phyloP scores from a whole-genome alignment of 1,284 basidiomycete species.

The Moesziomyces sp. region DNA sequence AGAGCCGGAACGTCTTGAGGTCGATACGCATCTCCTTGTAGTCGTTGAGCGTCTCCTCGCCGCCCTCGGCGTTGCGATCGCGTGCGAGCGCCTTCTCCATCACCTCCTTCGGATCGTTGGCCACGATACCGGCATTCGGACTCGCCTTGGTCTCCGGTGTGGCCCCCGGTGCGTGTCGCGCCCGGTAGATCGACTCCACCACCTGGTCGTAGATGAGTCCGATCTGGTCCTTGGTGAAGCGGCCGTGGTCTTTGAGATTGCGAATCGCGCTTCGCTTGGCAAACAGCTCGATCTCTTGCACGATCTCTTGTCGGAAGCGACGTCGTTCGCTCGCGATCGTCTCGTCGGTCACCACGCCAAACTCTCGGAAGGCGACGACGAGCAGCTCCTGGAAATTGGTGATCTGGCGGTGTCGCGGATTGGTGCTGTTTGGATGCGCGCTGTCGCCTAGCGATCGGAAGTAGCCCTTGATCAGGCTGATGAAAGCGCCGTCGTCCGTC shows the following conservation, averaged over 20 bases:
- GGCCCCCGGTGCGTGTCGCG: slow-evolving; percentile 58
- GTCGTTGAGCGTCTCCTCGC: slow-evolving; percentile 55
- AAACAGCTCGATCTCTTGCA: slow-evolving; percentile 93
- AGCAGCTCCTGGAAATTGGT: slow-evolving; percentile 95
- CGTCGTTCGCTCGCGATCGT: slow-evolving; percentile 88
- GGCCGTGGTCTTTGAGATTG: slow-evolving; percentile 83
- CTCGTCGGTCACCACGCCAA: slow-evolving; percentile 94
- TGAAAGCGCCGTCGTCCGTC: slow-evolving; percentile 96
- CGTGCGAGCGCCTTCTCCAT: slow-evolving; percentile 46
- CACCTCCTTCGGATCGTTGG: slow-evolving; percentile 46
- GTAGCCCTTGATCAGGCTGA: slow-evolving; percentile 77
- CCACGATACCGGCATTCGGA: slow-evolving; percentile 45
- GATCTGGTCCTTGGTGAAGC: slow-evolving; percentile 87
- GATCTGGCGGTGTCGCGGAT: slow-evolving; percentile 90
- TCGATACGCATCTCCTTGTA: slow-evolving; percentile 82
- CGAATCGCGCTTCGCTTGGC: slow-evolving; percentile 93
- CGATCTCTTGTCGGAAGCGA: slow-evolving; percentile 87
- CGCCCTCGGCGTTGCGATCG: slow-evolving; percentile 22
- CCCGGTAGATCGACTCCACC: slow-evolving; percentile 66
- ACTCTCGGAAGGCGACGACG: slow-evolving; percentile 77
- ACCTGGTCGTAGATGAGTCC: slow-evolving; percentile 66
- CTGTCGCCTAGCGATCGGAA: slow-evolving; percentile 93
- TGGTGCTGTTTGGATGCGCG: slow-evolving; percentile 87
- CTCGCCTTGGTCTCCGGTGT: slow-evolving; percentile 23
- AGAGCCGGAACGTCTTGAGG: slow-evolving; percentile 85